Conservation (phyloP, 371 early-diverging fungal genomes). For the Mucor circinelloides region DNA sequence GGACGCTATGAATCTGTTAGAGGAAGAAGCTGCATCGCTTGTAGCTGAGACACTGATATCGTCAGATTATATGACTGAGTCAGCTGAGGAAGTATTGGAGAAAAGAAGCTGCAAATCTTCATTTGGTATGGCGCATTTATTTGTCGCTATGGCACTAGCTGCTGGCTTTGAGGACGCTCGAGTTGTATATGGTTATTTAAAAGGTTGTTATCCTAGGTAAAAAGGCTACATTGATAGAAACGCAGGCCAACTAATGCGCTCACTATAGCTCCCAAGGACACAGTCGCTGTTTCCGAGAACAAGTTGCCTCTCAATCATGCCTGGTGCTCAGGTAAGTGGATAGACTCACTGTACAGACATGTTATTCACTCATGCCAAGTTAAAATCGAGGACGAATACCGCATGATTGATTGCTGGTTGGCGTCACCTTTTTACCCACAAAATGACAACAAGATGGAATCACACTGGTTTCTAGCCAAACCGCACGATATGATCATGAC, state of each 20-base stretch:
- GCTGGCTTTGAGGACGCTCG: slow-evolving; percentile 57
- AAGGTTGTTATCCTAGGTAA: slow-evolving; percentile 39
- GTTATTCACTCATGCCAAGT: slow-evolving; percentile 23
- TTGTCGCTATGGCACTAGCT: slow-evolving; percentile 59
- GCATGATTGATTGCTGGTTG: slow-evolving; percentile 65
- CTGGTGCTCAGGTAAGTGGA: slow-evolving; percentile 56
- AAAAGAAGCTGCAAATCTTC: slow-evolving; percentile 45
- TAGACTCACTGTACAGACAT: neutral
- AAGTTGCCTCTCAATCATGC: slow-evolving; percentile 55
- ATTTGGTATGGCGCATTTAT: slow-evolving; percentile 60
- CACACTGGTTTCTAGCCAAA: slow-evolving; percentile 48
- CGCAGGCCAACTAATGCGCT: neutral
- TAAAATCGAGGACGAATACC: slow-evolving; percentile 62
- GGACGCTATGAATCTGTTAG: slow-evolving; percentile 17
- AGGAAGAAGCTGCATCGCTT: slow-evolving; percentile 14
- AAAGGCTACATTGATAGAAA: neutral
- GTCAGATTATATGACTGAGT: slow-evolving; percentile 18
- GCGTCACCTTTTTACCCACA: slow-evolving; percentile 49
- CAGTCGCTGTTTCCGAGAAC: slow-evolving; percentile 24
- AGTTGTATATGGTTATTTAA: slow-evolving; percentile 59
- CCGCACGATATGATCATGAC: slow-evolving; percentile 48
- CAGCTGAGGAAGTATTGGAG: slow-evolving; percentile 49
- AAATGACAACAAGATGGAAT: slow-evolving; percentile 33
- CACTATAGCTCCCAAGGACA: slow-evolving; percentile 38
- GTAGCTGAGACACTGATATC: neutral